Conservation (phyloP, 2,329 filamentous ascomycete species). For the Basipetospora chlamydospora region DNA sequence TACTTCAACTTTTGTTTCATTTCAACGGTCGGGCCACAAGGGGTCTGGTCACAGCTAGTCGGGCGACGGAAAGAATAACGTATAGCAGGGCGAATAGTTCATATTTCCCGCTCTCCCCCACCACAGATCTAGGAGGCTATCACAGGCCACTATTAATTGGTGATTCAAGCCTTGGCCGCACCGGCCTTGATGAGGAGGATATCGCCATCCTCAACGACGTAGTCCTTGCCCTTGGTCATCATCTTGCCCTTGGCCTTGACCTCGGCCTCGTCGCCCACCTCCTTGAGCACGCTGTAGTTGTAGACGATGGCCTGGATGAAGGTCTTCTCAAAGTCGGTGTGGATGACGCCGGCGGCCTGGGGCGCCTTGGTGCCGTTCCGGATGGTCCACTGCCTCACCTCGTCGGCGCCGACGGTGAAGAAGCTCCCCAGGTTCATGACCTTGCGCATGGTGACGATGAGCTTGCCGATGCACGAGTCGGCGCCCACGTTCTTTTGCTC, state of each 20-base stretch:
- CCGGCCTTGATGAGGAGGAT: slow-evolving; percentile 81
- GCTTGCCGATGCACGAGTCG: slow-evolving; percentile 82
- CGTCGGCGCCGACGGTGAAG: slow-evolving; percentile 91
- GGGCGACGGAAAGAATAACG: too few species aligned
- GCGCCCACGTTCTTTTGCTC: slow-evolving; percentile 82
- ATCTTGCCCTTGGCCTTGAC: slow-evolving; percentile 92
- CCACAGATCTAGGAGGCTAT: too few species aligned
- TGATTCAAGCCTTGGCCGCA: slow-evolving; percentile 53
- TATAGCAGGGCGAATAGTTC: too few species aligned
- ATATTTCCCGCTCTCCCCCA: too few species aligned
- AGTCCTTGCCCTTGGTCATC: slow-evolving; percentile 98
- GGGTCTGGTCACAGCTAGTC: too few species aligned
- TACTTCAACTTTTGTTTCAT: too few species aligned
- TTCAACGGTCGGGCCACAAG: too few species aligned
- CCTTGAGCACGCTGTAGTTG: slow-evolving; percentile 70
- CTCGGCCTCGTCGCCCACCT: slow-evolving; percentile 74
- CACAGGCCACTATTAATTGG: not conserved
- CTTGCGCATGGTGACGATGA: slow-evolving; percentile 86
- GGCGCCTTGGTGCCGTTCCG: slow-evolving; percentile 94
- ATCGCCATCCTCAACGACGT: slow-evolving; percentile 73
- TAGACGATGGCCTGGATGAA: slow-evolving; percentile 96
- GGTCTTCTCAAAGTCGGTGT: slow-evolving; percentile 98
- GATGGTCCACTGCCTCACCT: slow-evolving; percentile 97
- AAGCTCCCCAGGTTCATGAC: slow-evolving; percentile 81
- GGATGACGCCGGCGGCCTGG: slow-evolving; percentile 92